Percentiles rank a stretch among this genome's conserved stretches.
Evolutionary conservation across 768 basidiomycete species (phyloP).

Genomic region (Nidularia pulvinata): DNA sequence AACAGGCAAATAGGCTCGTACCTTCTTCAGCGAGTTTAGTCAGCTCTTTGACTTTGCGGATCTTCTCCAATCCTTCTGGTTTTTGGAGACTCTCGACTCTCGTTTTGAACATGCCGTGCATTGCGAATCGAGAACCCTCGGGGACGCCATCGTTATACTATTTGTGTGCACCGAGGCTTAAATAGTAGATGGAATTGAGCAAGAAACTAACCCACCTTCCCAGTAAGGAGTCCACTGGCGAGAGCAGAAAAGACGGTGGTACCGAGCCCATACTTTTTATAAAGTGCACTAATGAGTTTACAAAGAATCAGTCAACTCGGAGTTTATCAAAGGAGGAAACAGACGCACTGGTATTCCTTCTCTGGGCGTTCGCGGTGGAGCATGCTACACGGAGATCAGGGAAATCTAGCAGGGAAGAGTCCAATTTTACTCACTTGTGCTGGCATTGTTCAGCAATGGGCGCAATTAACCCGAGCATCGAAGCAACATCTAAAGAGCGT

Average conservation of each 20-base stretch:
- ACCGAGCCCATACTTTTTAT: slow-evolving; percentile 65
- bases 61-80: slow-evolving; percentile 65
- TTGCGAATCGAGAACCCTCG: slow-evolving; percentile 67
- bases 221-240: slow-evolving; percentile 74
- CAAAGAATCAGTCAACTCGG: slow-evolving; percentile 1
- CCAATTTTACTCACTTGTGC: slow-evolving; percentile 48
- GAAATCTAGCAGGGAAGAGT: background rate
- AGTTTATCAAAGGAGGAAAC: background rate
- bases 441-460: slow-evolving; percentile 82
- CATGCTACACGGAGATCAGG: slow-evolving; percentile 44
- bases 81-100: slow-evolving; percentile 51
- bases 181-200: background rate
- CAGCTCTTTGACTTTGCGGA: slow-evolving; percentile 68
- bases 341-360: slow-evolving; percentile 65
- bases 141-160: slow-evolving; percentile 81
- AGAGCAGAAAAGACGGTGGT: slow-evolving; percentile 79
- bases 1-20: background rate
- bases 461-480: slow-evolving; percentile 59
- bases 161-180: background rate
- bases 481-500: slow-evolving; percentile 54
- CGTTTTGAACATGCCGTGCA: slow-evolving; percentile 54
- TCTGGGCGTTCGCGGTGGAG: slow-evolving; percentile 82
- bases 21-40: slow-evolving; percentile 60
- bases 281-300: slow-evolving; percentile 44
- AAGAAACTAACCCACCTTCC: slow-evolving; percentile 48